Conservation (phyloP, 2,329 filamentous ascomycete genomes). For the Myrmaecium sp. region DNA sequence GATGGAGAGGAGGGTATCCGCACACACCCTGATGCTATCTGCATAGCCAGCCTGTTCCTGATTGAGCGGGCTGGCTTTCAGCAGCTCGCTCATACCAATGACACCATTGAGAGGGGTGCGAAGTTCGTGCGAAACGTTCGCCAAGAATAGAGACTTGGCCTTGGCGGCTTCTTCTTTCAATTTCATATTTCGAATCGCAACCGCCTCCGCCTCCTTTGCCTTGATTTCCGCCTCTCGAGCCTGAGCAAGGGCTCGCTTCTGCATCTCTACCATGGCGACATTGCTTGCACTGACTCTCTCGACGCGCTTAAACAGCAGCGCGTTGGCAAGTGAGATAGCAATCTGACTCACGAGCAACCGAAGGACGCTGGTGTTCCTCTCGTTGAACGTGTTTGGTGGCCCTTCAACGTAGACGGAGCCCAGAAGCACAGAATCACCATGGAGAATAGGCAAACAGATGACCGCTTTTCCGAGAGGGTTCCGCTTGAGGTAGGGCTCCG, state of each 20-base stretch:
- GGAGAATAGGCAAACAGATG: conserved; percentile 64
- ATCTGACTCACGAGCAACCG: conserved; percentile 65
- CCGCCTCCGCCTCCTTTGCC: conserved; percentile 58
- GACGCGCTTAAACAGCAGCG: conserved; percentile 47
- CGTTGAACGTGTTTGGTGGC: conserved; percentile 58
- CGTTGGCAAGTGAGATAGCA: conserved; percentile 45
- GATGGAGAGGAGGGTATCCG: conserved; percentile 35
- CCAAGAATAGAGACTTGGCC: conserved; percentile 61
- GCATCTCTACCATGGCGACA: conserved; percentile 58
- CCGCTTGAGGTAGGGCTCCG: conserved; percentile 47
- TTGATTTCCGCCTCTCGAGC: conserved; percentile 59
- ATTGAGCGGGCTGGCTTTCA: conserved; percentile 39
- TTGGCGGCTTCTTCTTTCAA: conserved; percentile 70
- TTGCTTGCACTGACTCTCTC: conserved; percentile 67
- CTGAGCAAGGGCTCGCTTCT: conserved; percentile 56
- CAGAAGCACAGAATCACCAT: conserved; percentile 52
- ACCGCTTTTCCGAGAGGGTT: conserved; percentile 57
- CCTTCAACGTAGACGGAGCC: conserved; percentile 64
- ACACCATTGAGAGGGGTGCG: conserved; percentile 37
- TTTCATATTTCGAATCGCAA: conserved; percentile 63
- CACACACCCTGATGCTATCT: conserved; percentile 47
- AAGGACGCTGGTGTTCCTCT: conserved; percentile 39
- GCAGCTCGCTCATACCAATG: conserved; percentile 41
- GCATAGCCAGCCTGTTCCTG: conserved; percentile 45
- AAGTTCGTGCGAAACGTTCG: conserved; percentile 41